Percentiles rank a stretch among this genome's conserved stretches.
Conservation (phyloP, 1,284 basidiomycete species). For the Ceratobasidium sp. region DNA sequence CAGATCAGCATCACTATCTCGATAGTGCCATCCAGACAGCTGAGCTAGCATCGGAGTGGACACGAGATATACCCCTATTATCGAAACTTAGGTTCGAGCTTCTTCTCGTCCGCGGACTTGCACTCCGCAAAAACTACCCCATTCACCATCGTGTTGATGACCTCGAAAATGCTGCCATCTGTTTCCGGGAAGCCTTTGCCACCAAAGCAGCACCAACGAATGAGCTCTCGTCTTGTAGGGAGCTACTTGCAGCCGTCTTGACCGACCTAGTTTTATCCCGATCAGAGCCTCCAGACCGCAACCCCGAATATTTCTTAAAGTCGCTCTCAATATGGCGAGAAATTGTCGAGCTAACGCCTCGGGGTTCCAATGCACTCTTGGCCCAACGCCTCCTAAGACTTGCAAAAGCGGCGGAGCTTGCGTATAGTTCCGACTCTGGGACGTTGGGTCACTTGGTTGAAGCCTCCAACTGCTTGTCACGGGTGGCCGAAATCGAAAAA, state of each 20-base stretch:
- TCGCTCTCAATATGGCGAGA: slow-evolving; percentile 6
- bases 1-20: background rate
- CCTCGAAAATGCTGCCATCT: background rate
- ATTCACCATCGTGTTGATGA: background rate
- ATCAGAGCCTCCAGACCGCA: background rate
- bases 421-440: background rate
- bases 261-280: background rate
- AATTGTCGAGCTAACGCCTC: background rate
- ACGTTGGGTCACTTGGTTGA: background rate
- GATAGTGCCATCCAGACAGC: background rate
- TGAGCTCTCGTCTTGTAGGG: background rate
- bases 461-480: background rate
- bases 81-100: slow-evolving; percentile 1
- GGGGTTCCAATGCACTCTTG: background rate
- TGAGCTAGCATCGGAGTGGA: slow-evolving; percentile 4
- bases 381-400: slow-evolving; percentile 11
- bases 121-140: background rate
- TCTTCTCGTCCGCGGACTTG: background rate
- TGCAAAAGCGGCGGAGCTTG: background rate
- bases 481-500: background rate
- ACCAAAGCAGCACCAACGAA: background rate
- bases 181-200: background rate
- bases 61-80: background rate
- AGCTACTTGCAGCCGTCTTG: background rate
- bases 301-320: background rate